Percentiles rank a stretch among this genome's conserved stretches.
These are phyloP conservation scores for Panicum virgatum DNA, from an alignment of 202 grass and related monocot species.

Conservation along the genomic window DNA sequence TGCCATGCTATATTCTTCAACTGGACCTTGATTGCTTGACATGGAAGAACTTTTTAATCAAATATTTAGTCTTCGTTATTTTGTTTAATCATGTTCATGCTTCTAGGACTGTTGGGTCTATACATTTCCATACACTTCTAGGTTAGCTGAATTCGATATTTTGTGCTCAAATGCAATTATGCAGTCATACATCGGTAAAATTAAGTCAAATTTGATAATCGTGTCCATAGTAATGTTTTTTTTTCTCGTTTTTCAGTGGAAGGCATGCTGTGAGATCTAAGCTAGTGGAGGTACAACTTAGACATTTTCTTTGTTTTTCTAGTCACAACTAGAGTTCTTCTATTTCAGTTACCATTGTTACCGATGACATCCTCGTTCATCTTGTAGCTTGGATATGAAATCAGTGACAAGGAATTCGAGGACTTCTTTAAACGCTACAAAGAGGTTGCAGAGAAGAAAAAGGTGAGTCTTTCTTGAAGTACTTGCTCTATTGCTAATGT, in stretches of 20 bases:
- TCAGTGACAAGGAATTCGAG: constrained; percentile 85
- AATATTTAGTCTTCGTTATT: background rate
- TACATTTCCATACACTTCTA: constrained; percentile 20
- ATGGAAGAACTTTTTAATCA: background rate
- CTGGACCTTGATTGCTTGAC: background rate
- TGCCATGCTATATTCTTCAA: background rate
- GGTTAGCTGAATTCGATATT: background rate
- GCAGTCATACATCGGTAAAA: background rate
- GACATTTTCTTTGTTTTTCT: constrained; percentile 29
- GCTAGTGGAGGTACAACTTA: constrained; percentile 71
- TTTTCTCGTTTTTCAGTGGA: constrained; percentile 67
- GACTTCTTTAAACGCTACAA: constrained; percentile 98
- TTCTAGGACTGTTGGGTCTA: background rate
- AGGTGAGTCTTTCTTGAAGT: constrained; percentile 51
- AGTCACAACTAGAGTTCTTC: background rate
- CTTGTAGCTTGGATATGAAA: constrained; percentile 87
- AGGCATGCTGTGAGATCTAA: constrained; percentile 90
- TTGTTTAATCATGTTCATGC: background rate
- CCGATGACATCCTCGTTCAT: constrained; percentile 2
- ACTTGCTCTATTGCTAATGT: background rate
- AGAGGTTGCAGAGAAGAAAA: constrained; percentile 98
- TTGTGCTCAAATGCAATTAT: constrained; percentile 17
- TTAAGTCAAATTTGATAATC: constrained; percentile 18
- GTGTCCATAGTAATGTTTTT: constrained; percentile 25
- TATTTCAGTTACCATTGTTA: constrained; percentile 12